These are phyloP conservation scores for Rozella allomycis DNA, from an alignment of 371 early-diverging fungal species.

Conservation along the genomic window DNA sequence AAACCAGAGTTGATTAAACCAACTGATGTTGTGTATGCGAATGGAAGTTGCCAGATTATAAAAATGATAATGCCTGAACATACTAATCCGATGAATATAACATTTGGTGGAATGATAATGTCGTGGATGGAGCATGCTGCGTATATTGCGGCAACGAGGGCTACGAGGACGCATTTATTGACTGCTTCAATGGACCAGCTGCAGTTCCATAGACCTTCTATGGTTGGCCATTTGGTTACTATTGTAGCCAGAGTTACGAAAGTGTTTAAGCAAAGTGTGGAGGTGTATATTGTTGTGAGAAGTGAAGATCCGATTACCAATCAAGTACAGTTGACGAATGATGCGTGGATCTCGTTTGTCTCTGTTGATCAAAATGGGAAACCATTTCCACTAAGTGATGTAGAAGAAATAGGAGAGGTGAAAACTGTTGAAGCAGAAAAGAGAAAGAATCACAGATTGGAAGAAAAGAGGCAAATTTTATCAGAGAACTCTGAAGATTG, in stretches of 20 bases:
- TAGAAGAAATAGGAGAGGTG: too few species aligned
- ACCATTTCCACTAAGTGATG: too few species aligned
- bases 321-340: too few species aligned
- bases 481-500: too few species aligned
- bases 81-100: slow-evolving; percentile 42
- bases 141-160: slow-evolving; percentile 35
- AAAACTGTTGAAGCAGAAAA: too few species aligned
- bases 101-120: slow-evolving; percentile 62
- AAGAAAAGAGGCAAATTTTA: too few species aligned
- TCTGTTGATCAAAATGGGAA: too few species aligned
- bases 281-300: slow-evolving; percentile 38
- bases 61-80: slow-evolving; percentile 51
- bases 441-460: too few species aligned
- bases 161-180: slow-evolving; percentile 14
- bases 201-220: slow-evolving; percentile 10
- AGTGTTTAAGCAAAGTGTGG: slow-evolving; percentile 31
- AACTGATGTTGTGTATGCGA: neutral
- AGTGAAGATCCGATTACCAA: too few species aligned
- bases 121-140: slow-evolving; percentile 50
- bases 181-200: slow-evolving; percentile 6
- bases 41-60: slow-evolving; percentile 22
- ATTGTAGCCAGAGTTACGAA: slow-evolving; percentile 31
- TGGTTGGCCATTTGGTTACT: slow-evolving; percentile 35
- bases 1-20: slow-evolving; percentile 1
- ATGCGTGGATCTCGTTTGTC: too few species aligned